A percentile compares a stretch with the other conserved stretches of the same genome.
These are phyloP conservation scores for Trichoderma hamatum DNA, from an alignment of 2,329 filamentous ascomycete genomes.

Conservation along the genomic window DNA sequence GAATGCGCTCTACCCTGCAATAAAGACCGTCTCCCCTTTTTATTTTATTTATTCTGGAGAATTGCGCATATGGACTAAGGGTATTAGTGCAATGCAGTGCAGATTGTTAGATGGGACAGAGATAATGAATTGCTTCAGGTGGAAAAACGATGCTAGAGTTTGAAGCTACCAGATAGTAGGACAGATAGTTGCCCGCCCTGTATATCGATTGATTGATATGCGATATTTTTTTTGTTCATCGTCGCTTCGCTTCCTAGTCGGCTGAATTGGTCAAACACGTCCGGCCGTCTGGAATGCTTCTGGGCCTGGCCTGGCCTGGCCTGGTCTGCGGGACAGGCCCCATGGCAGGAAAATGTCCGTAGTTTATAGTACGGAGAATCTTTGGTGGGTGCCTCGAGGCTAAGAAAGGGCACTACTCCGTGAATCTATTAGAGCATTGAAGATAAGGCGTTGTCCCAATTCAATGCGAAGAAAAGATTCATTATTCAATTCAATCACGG, in stretches of 20 bases:
- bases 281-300: background rate
- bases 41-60: background rate
- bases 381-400: constrained; percentile 6
- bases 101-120: background rate
- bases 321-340: constrained; percentile 6
- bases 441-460: background rate
- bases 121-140: constrained; percentile 5
- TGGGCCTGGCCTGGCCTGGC: background rate
- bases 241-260: background rate
- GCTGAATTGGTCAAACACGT: background rate
- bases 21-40: constrained; percentile 4
- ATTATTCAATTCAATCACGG: background rate
- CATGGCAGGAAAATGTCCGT: constrained; percentile 14
- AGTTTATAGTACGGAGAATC: constrained; percentile 16
- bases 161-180: constrained; percentile 1
- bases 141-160: background rate
- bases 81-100: background rate
- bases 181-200: background rate
- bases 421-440: background rate
- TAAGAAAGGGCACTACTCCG: background rate
- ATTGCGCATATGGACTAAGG: background rate
- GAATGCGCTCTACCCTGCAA: constrained; percentile 20
- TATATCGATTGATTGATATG: background rate
- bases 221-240: background rate
- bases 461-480: background rate